A percentile compares a stretch with the other conserved stretches of the same genome.
These are phyloP conservation scores for Keqinozyma sinolaborantium DNA, from an alignment of 1,139 yeast genomes.

Conservation along the genomic window DNA sequence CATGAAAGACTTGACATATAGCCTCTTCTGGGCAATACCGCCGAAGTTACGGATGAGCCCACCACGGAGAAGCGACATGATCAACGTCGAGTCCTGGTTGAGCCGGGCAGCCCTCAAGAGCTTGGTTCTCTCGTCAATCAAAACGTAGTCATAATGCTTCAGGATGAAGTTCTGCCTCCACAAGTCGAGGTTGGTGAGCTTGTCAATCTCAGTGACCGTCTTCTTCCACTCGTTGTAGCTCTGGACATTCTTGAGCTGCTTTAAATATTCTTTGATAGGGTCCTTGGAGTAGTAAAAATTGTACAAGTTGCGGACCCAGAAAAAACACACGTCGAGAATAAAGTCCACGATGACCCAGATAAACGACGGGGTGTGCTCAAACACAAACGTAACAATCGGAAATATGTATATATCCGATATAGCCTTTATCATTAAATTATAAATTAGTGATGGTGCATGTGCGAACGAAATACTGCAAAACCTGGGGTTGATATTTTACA, in stretches of 20 bases:
- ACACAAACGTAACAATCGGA: conserved; percentile 22
- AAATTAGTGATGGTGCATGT: no score
- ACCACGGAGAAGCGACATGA: conserved; percentile 73
- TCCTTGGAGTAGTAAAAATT: conserved; percentile 36
- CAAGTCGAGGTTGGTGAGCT: conserved; percentile 62
- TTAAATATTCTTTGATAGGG: conserved; percentile 37
- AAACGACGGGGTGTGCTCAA: conserved; percentile 55
- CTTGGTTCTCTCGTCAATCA: conserved; percentile 72
- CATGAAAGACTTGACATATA: conserved; percentile 77
- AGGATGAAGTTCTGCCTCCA: conserved; percentile 89
- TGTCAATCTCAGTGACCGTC: conserved; percentile 59
- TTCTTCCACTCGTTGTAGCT: conserved; percentile 61
- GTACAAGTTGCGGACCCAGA: conserved; percentile 51
- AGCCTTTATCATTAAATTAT: conserved; percentile 7
- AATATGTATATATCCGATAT: conserved; percentile 10
- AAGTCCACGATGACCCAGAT: conserved; percentile 63
- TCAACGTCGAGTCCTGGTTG: conserved; percentile 50
- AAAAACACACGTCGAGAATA: conserved; percentile 52
- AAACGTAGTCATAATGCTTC: conserved; percentile 76
- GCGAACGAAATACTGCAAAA: no score
- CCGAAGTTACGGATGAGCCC: conserved; percentile 89
- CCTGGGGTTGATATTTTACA: no score
- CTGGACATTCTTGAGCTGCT: conserved; percentile 37
- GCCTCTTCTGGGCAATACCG: conserved; percentile 75
- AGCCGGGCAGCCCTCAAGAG: conserved; percentile 60